phyloP scores from a whole-genome alignment of 2,329 filamentous ascomycete genomes.

The Xylariaceae sp. region DNA sequence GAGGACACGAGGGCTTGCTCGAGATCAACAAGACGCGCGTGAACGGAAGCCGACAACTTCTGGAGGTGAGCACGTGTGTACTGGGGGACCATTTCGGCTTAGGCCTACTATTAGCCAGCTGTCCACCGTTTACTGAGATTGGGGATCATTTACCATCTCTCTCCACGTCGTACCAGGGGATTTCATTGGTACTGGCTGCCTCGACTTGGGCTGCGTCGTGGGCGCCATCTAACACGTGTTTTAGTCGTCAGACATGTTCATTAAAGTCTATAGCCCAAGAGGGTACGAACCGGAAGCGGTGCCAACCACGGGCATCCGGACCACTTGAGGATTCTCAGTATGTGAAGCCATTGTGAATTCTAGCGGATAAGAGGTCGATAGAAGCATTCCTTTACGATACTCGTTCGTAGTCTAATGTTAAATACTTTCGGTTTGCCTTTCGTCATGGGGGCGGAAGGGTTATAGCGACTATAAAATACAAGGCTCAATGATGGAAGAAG shows the following conservation, averaged over 20 bases:
- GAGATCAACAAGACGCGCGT: conserved; percentile 1
- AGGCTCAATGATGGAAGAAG: neutral
- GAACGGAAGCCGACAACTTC: conserved; percentile 3
- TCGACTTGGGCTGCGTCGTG: neutral
- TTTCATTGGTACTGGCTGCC: neutral
- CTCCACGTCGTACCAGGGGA: conserved; percentile 7
- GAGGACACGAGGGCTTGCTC: neutral
- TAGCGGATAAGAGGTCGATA: neutral
- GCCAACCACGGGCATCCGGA: neutral
- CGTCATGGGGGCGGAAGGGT: neutral
- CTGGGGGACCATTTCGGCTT: conserved; percentile 10
- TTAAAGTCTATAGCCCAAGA: too few species aligned
- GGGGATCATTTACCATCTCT: conserved; percentile 4
- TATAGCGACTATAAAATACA: neutral
- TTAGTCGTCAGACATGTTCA: neutral
- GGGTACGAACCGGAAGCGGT: conserved; percentile 2
- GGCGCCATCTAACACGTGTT: conserved; percentile 6
- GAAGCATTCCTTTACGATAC: neutral
- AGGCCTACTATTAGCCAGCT: neutral
- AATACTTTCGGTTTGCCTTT: neutral
- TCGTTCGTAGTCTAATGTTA: neutral
- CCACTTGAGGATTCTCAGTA: neutral
- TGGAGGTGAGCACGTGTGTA: conserved; percentile 24
- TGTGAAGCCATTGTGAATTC: neutral
- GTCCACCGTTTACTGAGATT: neutral